Conservation (phyloP, 164 flowering plant genomes). For the Liquidambar formosana region DNA sequence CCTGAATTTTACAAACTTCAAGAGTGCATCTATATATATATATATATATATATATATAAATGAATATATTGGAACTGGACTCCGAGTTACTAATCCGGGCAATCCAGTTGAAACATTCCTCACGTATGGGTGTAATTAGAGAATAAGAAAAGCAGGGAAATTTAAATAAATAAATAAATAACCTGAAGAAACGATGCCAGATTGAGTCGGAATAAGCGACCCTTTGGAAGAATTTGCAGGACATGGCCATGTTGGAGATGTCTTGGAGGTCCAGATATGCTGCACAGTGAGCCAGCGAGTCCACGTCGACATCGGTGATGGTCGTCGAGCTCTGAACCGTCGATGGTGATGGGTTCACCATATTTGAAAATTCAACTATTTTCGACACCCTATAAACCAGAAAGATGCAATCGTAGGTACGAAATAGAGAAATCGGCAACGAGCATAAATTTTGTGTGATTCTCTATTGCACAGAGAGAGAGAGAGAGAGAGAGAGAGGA, state of each 20-base stretch:
- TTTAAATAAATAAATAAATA: neutral
- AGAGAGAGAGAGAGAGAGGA: too few relatives aligned
- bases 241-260: conserved; percentile 58
- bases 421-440: too few relatives aligned
- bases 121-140: neutral
- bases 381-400: too few relatives aligned
- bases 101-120: neutral
- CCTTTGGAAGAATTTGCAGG: conserved; percentile 50
- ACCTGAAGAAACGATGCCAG: conserved; percentile 65
- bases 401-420: too few relatives aligned
- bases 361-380: neutral
- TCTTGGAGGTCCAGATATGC: conserved; percentile 45
- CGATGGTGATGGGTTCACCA: conserved; percentile 4
- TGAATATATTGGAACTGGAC: too few relatives aligned
- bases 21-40: too few relatives aligned
- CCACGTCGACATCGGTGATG: conserved; percentile 45
- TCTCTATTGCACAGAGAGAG: too few relatives aligned
- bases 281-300: conserved; percentile 53
- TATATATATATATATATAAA: too few relatives aligned
- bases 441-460: too few relatives aligned
- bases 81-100: too few relatives aligned
- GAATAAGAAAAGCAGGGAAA: neutral
- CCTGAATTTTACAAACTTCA: too few relatives aligned
- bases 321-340: conserved; percentile 4
- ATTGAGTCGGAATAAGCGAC: conserved; percentile 64